Evolutionary conservation across 2,329 filamentous ascomycete species (phyloP).

Genomic region (Claviceps sp.): DNA sequence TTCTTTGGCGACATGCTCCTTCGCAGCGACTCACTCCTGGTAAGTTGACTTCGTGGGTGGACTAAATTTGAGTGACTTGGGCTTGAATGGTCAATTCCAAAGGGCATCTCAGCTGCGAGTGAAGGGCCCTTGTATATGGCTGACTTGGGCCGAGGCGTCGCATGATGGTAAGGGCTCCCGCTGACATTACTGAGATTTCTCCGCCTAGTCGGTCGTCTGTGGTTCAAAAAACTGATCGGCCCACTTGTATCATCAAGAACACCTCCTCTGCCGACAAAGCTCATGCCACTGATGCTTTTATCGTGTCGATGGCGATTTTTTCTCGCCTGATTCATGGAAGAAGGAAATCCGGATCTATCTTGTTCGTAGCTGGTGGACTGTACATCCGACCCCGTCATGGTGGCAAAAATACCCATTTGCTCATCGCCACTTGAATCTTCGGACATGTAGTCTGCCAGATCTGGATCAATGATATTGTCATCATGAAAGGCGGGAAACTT

Average conservation of each 20-base stretch:
- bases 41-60: constrained; percentile 36
- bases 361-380: constrained; percentile 55
- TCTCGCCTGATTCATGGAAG: constrained; percentile 58
- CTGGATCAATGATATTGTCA: constrained; percentile 96
- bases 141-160: constrained; percentile 57
- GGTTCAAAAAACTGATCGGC: constrained; percentile 42
- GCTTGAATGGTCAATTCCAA: constrained; percentile 30
- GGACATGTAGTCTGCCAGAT: constrained; percentile 88
- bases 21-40: constrained; percentile 73
- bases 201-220: constrained; percentile 50
- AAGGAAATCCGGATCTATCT: constrained; percentile 60
- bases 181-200: constrained; percentile 79
- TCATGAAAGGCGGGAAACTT: constrained; percentile 88
- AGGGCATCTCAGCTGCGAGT: constrained; percentile 37
- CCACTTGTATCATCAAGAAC: constrained; percentile 46
- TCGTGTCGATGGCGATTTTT: constrained; percentile 64
- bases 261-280: constrained; percentile 51
- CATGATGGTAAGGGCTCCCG: constrained; percentile 49
- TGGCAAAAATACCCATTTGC: constrained; percentile 73
- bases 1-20: constrained; percentile 60
- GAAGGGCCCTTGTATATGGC: constrained; percentile 43
- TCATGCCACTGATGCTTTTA: constrained; percentile 59
- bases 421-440: constrained; percentile 92
- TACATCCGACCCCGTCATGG: constrained; percentile 52
- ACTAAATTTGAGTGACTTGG: constrained; percentile 12